Percentiles rank a stretch among this genome's conserved stretches.
Conservation (phyloP, 192 early-diverging fungal species). For the Backusella tarrabulga region DNA sequence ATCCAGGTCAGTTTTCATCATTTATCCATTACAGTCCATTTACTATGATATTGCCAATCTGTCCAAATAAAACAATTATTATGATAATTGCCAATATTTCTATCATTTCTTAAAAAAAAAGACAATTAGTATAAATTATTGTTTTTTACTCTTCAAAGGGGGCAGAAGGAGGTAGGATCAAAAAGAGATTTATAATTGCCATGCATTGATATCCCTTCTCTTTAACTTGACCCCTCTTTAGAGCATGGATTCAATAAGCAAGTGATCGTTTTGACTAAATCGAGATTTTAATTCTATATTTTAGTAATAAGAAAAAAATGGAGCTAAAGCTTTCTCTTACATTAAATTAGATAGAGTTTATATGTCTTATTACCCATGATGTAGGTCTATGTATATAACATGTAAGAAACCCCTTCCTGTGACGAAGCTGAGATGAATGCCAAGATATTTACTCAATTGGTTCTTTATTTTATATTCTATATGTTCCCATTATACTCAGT, state of each 20-base stretch:
- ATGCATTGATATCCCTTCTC: not conserved
- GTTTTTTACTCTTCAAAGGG: not conserved
- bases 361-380: not conserved
- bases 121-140: conserved; percentile 2
- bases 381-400: not conserved
- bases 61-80: not conserved
- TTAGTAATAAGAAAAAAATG: not conserved
- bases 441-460: not conserved
- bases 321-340: not conserved
- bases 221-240: not conserved
- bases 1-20: not conserved
- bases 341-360: not conserved
- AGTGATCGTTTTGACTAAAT: conserved; percentile 5
- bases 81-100: not conserved
- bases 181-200: not conserved
- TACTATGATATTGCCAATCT: not conserved
- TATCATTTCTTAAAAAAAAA: not conserved
- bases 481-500: not conserved
- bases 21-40: not conserved
- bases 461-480: not conserved
- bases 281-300: not conserved
- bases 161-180: not conserved
- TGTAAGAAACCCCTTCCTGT: not conserved
- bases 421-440: not conserved
- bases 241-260: not conserved